Evolutionary conservation across 148 eudicot genomes (phyloP).

Genomic region (Silene conica): DNA sequence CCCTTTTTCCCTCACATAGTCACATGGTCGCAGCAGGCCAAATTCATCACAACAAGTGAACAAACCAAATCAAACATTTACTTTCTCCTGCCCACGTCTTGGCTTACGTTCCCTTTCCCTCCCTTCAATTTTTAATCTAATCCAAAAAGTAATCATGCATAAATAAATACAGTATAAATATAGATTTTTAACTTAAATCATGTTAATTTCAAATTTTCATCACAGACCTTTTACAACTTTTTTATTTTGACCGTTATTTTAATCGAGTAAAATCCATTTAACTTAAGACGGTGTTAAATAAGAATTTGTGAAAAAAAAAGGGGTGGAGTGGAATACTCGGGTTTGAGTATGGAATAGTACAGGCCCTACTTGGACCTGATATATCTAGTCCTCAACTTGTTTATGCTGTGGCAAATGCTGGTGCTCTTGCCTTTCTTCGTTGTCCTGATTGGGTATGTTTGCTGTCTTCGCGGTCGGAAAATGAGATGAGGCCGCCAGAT

Average conservation of each 20-base stretch:
- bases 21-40: too few relatives aligned
- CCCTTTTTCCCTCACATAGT: too few relatives aligned
- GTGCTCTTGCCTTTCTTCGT: conserved; percentile 76
- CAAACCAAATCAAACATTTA: not conserved
- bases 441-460: conserved; percentile 79
- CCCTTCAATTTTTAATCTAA: not conserved
- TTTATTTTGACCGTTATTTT: too few relatives aligned
- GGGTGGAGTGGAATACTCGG: conserved; percentile 91
- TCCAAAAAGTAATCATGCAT: not conserved
- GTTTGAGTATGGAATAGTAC: conserved; percentile 80
- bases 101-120: conserved; percentile 19
- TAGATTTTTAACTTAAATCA: too few relatives aligned
- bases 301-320: conserved; percentile 26
- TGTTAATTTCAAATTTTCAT: too few relatives aligned
- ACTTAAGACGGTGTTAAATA: too few relatives aligned
- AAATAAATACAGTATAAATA: too few relatives aligned
- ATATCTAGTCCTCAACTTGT: conserved; percentile 92
- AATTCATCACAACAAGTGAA: too few relatives aligned
- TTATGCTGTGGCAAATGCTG: conserved; percentile 87
- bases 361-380: conserved; percentile 90
- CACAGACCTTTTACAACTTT: too few relatives aligned
- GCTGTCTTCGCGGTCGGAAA: too few relatives aligned
- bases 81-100: conserved; percentile 19
- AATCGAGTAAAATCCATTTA: too few relatives aligned
- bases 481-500: too few relatives aligned